Percentiles rank a stretch among this genome's conserved stretches.
These are phyloP conservation scores for Candida boleticola DNA, from an alignment of 805 yeast genomes.

Conservation along the genomic window DNA sequence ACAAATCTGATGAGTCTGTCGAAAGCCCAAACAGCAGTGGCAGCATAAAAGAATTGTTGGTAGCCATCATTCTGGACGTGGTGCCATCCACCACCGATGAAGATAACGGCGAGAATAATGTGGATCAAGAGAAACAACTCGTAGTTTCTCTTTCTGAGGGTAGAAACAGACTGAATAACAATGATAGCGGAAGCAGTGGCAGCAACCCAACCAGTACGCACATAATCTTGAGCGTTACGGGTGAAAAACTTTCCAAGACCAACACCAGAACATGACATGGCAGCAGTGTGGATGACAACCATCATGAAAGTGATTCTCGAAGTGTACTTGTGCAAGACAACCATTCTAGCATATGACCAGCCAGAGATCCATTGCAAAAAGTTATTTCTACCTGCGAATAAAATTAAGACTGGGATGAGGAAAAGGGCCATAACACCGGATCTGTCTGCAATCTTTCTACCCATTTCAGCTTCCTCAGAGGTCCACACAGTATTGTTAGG, in stretches of 20 bases:
- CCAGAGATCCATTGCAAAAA: conserved; percentile 63
- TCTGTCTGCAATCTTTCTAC: conserved; percentile 52
- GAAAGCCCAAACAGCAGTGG: conserved; percentile 29
- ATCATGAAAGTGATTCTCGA: conserved; percentile 52
- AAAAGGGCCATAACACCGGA: conserved; percentile 50
- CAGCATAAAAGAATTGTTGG: conserved; percentile 19
- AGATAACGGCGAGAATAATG: conserved; percentile 29
- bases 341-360: conserved; percentile 59
- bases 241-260: conserved; percentile 29
- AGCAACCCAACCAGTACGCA: conserved; percentile 35
- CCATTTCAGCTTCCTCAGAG: conserved; percentile 24
- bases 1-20: conserved; percentile 33
- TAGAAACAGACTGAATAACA: conserved; percentile 28
- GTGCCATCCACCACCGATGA: conserved; percentile 59
- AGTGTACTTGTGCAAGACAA: conserved; percentile 64
- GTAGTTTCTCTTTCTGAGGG: conserved; percentile 71
- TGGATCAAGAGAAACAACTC: conserved; percentile 30
- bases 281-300: conserved; percentile 54
- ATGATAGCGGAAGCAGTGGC: conserved; percentile 18
- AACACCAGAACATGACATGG: conserved; percentile 51
- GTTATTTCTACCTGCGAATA: conserved; percentile 75
- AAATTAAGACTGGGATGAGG: conserved; percentile 54
- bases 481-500: conserved; percentile 23
- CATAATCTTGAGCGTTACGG: conserved; percentile 28
- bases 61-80: conserved; percentile 51